Conservation (phyloP, 1,139 yeast genomes). For the Candida sp. region DNA sequence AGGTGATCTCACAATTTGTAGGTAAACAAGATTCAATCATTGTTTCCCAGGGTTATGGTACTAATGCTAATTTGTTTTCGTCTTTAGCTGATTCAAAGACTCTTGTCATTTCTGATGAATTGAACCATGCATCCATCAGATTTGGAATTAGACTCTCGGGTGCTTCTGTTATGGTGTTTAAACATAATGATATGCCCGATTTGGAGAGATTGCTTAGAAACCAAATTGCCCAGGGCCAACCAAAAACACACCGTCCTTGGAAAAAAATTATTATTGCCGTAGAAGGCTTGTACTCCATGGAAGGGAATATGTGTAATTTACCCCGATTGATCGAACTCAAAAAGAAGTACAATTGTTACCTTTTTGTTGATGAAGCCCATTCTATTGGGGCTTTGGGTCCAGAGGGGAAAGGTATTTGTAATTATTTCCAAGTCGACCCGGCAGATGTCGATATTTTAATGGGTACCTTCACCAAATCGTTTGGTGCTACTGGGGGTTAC, state of each 20-base stretch:
- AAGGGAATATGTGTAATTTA: conserved; percentile 89
- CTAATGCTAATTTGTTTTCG: conserved; percentile 88
- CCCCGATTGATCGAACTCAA: conserved; percentile 75
- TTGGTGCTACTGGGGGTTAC: conserved; percentile 99
- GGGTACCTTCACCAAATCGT: conserved; percentile 98
- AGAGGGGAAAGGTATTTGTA: conserved; percentile 91
- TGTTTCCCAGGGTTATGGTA: conserved; percentile 94
- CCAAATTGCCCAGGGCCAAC: conserved; percentile 94
- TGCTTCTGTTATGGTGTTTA: conserved; percentile 88
- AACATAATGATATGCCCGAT: conserved; percentile 84
- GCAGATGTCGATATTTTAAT: conserved; percentile 76
- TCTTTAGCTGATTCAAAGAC: conserved; percentile 85
- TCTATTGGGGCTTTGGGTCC: conserved; percentile 98
- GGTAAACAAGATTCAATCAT: conserved; percentile 89
- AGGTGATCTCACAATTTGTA: conserved; percentile 75
- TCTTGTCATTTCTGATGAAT: conserved; percentile 87
- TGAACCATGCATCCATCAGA: conserved; percentile 94
- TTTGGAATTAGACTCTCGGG: conserved; percentile 94
- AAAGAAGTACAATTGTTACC: conserved; percentile 82
- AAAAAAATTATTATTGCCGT: conserved; percentile 88
- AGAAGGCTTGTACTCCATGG: conserved; percentile 98
- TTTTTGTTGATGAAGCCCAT: conserved; percentile 97
- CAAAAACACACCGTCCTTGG: conserved; percentile 97
- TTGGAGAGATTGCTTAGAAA: conserved; percentile 80
- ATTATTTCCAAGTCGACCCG: conserved; percentile 81